phyloP scores from a whole-genome alignment of 1,284 basidiomycete genomes.

The Heterobasidion irregulare region DNA sequence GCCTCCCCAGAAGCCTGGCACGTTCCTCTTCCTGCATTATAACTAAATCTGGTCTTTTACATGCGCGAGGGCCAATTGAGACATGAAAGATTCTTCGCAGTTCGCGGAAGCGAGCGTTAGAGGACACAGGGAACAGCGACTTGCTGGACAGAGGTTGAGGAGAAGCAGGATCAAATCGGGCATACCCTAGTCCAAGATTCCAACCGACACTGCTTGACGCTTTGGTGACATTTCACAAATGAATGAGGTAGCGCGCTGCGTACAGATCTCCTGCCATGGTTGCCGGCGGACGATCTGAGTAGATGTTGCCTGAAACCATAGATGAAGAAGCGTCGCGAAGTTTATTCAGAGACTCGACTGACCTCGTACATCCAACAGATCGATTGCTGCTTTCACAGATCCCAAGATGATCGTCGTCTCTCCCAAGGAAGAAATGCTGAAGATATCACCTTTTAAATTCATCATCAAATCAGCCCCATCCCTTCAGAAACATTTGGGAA shows the following conservation, averaged over 20 bases:
- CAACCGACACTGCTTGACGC: slow-evolving; percentile 27
- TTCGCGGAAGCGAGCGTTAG: slow-evolving; percentile 29
- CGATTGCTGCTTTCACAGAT: slow-evolving; percentile 20
- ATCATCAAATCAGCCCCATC: no score
- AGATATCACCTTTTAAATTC: slow-evolving; percentile 19
- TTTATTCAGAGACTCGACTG: not conserved
- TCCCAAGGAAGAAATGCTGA: slow-evolving; percentile 20
- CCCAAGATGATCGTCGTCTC: slow-evolving; percentile 23
- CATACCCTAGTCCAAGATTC: slow-evolving; percentile 32
- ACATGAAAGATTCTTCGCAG: slow-evolving; percentile 30
- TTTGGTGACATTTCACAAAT: not conserved
- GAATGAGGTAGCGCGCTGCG: slow-evolving; percentile 6
- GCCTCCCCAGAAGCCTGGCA: slow-evolving; percentile 22
- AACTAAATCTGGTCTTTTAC: slow-evolving; percentile 16
- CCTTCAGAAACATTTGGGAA: not conserved
- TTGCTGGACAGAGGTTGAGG: not conserved
- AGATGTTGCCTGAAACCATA: slow-evolving; percentile 20
- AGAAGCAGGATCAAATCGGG: slow-evolving; percentile 9
- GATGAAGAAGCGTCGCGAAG: not conserved
- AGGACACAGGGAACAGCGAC: slow-evolving; percentile 16
- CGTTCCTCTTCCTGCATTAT: slow-evolving; percentile 22
- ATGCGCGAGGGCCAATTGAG: slow-evolving; percentile 28
- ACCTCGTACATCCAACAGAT: slow-evolving; percentile 23
- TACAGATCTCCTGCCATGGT: slow-evolving; percentile 36
- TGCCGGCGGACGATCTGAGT: slow-evolving; percentile 31